These are phyloP conservation scores for Yamadazyma phyllophila DNA, from an alignment of 805 yeast genomes.

Conservation along the genomic window DNA sequence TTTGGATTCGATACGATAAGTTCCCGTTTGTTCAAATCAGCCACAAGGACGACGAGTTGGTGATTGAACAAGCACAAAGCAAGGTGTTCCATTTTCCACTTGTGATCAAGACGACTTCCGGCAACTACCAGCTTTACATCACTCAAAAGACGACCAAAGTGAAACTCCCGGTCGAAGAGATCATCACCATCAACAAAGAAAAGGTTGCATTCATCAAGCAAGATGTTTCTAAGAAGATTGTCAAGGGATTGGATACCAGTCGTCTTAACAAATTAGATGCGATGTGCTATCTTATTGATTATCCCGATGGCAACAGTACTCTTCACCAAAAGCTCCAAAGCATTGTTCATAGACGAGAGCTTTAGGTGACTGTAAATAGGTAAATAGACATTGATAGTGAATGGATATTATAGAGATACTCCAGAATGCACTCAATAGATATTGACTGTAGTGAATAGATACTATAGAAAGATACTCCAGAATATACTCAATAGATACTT, in stretches of 20 bases:
- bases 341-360: constrained; percentile 1
- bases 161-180: constrained; percentile 4
- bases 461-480: too few species aligned
- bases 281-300: constrained; percentile 14
- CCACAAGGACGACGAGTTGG: constrained; percentile 10
- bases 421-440: too few species aligned
- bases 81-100: constrained; percentile 64
- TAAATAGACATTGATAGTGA: constrained; percentile 8
- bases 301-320: constrained; percentile 9
- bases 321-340: constrained; percentile 8
- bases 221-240: constrained; percentile 13
- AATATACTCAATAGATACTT: too few species aligned
- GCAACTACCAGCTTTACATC: constrained; percentile 10
- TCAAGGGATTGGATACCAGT: constrained; percentile 8
- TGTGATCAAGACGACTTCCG: constrained; percentile 31
- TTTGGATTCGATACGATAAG: constrained; percentile 64
- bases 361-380: too few species aligned
- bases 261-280: constrained; percentile 11
- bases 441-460: too few species aligned
- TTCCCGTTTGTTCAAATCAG: constrained; percentile 47
- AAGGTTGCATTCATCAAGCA: constrained; percentile 10
- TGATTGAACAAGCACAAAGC: constrained; percentile 49
- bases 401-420: too few species aligned
- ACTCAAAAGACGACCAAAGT: constrained; percentile 11
- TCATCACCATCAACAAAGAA: constrained; percentile 11